These are phyloP conservation scores for Fimicolochytrium jonesii DNA, from an alignment of 192 early-diverging fungal species.

Conservation along the genomic window DNA sequence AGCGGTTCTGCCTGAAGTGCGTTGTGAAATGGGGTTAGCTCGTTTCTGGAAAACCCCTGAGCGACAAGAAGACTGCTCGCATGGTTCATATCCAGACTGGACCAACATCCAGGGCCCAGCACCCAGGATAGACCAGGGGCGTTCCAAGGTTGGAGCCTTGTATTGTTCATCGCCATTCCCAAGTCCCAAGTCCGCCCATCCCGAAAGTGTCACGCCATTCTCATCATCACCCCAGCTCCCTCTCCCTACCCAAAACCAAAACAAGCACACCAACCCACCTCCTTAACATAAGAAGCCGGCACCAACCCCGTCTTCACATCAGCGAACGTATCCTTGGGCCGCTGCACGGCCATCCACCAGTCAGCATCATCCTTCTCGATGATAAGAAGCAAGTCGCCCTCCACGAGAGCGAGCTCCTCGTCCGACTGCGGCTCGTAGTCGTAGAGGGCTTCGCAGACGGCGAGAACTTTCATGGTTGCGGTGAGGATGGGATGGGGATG, in stretches of 20 bases:
- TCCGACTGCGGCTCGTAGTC: slow-evolving; percentile 78
- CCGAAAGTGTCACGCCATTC: no score
- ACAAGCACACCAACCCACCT: no score
- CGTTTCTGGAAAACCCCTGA: not conserved
- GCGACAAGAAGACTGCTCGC: no score
- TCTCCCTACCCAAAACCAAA: no score
- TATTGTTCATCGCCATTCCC: not conserved
- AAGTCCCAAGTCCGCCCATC: no score
- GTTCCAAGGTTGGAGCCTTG: not conserved
- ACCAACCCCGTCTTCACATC: slow-evolving; percentile 41
- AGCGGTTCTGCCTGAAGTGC: slow-evolving; percentile 38
- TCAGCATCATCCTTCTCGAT: slow-evolving; percentile 47
- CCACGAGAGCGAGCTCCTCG: slow-evolving; percentile 79
- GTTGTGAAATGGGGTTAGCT: no score
- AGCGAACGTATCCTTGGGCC: slow-evolving; percentile 37
- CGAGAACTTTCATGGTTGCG: not conserved
- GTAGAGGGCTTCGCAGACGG: slow-evolving; percentile 55
- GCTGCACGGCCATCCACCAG: slow-evolving; percentile 44
- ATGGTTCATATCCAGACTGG: no score
- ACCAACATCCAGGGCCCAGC: no score
- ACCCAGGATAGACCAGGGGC: not conserved
- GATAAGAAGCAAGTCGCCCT: slow-evolving; percentile 64
- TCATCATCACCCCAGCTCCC: no score
- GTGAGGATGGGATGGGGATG: no score
- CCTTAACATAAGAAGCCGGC: slow-evolving; percentile 50